Base-by-base conservation (phyloP, 441 rosid genomes). In the Eutrema salsugineum region DNA sequence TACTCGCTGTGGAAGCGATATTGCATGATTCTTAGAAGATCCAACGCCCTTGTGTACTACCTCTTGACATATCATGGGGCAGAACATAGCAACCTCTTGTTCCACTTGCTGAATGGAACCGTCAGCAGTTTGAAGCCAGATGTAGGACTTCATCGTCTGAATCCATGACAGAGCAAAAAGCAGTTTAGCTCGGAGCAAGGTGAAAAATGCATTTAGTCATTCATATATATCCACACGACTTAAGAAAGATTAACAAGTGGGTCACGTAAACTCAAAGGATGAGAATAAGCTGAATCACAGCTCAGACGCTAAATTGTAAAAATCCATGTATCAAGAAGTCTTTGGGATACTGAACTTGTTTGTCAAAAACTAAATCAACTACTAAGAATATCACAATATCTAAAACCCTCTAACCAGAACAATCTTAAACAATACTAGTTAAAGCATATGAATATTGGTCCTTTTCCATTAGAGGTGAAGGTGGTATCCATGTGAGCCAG, bases 31-130 rank as follows among this genome's bases (percentile, higher is more conserved):
- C 78, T 84, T 84, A 56, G 93, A 88, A 44, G 86, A 86, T 54
- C 93, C 93, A 83, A 78, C 75, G 73, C 89, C 85, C 61, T 77
- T 86, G 59, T 82, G 86, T 69, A 85, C 22, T 36, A 88, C 89
- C 76, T 88, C 93, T 64, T 82, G 88, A 65, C 85, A 86, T 78
- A 88, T 88, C 84, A 86, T 72, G 63, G 89, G 89, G 70, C 88
- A 86, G 78, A 82, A 88, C 89, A 86, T 84, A 57, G 91, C 91
- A 82, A 86, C 84, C 83, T 84, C 88, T 77, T 83, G 83, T 74
- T 88, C 93, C 72, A 86, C 89, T 86, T 80, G 88, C 59, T 83
- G 93, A 75, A 84, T 72, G 39, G 88, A 85, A 49, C 89, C 93
- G 75, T 88, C 93, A 42, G 82, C 80, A 65, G 87, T 86, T 70